A percentile compares a stretch with the other conserved stretches of the same genome.
Conservation (phyloP, 179 eudicot species). For the Amaranthus tricolor region DNA sequence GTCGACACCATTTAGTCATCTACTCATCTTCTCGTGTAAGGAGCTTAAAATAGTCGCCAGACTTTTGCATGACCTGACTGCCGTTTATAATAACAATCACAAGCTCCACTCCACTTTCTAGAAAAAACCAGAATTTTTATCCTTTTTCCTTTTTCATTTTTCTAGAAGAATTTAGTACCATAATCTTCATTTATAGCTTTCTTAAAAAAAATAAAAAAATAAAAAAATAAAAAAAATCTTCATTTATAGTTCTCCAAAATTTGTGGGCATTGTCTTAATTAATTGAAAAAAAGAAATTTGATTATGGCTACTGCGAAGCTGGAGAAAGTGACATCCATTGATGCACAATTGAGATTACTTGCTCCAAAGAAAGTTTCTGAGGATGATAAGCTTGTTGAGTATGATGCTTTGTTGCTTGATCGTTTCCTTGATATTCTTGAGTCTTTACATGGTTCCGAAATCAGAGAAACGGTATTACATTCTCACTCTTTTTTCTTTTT, state of each 20-base stretch:
- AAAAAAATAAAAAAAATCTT: no score
- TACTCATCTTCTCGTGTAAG: background rate
- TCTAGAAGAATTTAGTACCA: background rate
- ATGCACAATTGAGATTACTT: conserved; percentile 64
- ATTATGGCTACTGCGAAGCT: conserved; percentile 42
- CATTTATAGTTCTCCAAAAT: no score
- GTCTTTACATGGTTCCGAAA: conserved; percentile 63
- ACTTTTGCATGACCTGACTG: conserved; percentile 15
- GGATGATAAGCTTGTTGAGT: conserved; percentile 73
- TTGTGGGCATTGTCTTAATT: no score
- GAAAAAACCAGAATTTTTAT: background rate
- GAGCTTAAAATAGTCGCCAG: background rate
- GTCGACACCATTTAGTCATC: background rate
- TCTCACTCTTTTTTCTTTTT: no score
- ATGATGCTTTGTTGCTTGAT: conserved; percentile 73
- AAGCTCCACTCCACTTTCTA: background rate
- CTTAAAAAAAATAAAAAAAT: no score
- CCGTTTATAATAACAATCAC: conserved; percentile 6
- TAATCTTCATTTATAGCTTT: background rate
- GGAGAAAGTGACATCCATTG: conserved; percentile 63
- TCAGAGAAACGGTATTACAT: conserved; percentile 52
- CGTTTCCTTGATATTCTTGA: conserved; percentile 73
- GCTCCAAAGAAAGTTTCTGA: conserved; percentile 68
- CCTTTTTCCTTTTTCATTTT: background rate
- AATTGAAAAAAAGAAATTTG: background rate